Percentiles rank a stretch among this genome's conserved stretches.
Evolutionary conservation across 306 rosid genomes (phyloP).

Genomic region (Cercis canadensis): DNA sequence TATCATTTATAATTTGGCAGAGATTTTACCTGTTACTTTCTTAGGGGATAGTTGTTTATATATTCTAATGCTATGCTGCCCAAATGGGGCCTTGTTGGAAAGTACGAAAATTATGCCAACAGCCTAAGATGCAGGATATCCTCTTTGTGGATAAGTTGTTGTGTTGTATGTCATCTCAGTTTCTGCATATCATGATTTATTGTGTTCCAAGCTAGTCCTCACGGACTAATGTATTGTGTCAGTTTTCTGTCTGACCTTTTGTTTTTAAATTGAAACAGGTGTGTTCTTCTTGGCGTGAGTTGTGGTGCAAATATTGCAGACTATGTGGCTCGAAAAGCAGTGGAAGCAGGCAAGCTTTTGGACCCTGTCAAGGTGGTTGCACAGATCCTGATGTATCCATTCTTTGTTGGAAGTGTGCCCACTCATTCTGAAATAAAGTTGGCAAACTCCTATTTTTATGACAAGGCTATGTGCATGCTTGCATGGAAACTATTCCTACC

Average conservation of each 20-base stretch:
- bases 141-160: constrained; percentile 23
- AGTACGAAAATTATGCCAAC: constrained; percentile 9
- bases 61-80: constrained; percentile 18
- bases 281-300: constrained; percentile 96
- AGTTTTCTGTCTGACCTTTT: constrained; percentile 31
- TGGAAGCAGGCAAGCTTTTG: constrained; percentile 83
- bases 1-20: constrained; percentile 1
- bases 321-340: constrained; percentile 88
- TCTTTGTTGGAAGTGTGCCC: constrained; percentile 84
- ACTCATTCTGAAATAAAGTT: constrained; percentile 91
- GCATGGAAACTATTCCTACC: constrained; percentile 96
- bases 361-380: constrained; percentile 98
- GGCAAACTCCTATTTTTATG: constrained; percentile 93
- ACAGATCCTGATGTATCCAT: constrained; percentile 87
- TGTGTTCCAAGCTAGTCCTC: constrained; percentile 16
- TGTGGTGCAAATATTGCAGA: constrained; percentile 98
- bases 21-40: background rate
- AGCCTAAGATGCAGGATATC: constrained; percentile 17
- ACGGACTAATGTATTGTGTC: background rate
- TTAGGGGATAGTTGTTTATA: constrained; percentile 14
- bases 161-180: background rate
- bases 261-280: constrained; percentile 57
- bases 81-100: constrained; percentile 16
- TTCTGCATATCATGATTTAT: constrained; percentile 24
- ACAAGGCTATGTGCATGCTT: constrained; percentile 90